Evolutionary conservation across 352 stramenopile species (phyloP).

Genomic region (Pythium scleroteichum): DNA sequence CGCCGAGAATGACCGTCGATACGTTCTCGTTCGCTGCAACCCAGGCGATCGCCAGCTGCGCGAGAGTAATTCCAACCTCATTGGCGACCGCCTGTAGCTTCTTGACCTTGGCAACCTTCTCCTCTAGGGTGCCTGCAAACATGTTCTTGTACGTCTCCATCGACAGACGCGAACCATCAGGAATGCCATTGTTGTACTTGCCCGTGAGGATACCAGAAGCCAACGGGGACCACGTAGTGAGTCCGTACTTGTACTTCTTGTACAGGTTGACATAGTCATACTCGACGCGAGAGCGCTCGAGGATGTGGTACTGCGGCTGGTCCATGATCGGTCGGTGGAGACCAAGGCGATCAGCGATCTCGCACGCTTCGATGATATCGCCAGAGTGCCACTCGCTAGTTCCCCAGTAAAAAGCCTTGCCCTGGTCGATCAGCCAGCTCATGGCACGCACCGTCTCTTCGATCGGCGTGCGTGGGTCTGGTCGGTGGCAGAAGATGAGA

Average conservation of each 20-base stretch:
- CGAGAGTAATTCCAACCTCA: conserved; percentile 57
- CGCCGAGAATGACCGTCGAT: conserved; percentile 52
- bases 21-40: conserved; percentile 53
- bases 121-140: conserved; percentile 49
- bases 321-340: conserved; percentile 49
- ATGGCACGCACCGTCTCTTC: conserved; percentile 78
- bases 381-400: conserved; percentile 74
- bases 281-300: conserved; percentile 68
- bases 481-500: conserved; percentile 68
- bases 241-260: conserved; percentile 72
- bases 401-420: conserved; percentile 72
- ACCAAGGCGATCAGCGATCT: conserved; percentile 43
- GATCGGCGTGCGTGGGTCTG: conserved; percentile 60
- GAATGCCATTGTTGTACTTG: conserved; percentile 83
- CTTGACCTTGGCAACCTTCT: conserved; percentile 47
- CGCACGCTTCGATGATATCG: conserved; percentile 69
- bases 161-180: conserved; percentile 62
- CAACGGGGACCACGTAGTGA: conserved; percentile 76
- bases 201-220: conserved; percentile 70
- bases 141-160: conserved; percentile 52
- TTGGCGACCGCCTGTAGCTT: conserved; percentile 57
- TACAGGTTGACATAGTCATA: conserved; percentile 75
- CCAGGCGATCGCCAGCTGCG: conserved; percentile 62
- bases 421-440: conserved; percentile 63
- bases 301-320: conserved; percentile 76